phyloP scores from a whole-genome alignment of 2,329 filamentous ascomycete species.

The Colletotrichum phormii region DNA sequence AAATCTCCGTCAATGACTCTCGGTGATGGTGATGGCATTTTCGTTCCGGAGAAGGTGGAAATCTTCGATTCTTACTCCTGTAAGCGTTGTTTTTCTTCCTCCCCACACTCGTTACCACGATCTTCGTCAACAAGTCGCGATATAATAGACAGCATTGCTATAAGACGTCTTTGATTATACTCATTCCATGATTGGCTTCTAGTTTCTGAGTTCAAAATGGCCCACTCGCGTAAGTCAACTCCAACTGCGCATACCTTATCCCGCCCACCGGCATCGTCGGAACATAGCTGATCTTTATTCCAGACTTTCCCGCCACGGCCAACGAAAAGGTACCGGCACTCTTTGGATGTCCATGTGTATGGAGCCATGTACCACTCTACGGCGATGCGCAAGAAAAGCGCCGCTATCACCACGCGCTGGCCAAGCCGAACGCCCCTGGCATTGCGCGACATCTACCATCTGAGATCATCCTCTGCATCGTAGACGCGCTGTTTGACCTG shows the following conservation, averaged over 20 bases:
- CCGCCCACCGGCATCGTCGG: background rate
- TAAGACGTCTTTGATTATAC: background rate
- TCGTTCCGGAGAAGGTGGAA: background rate
- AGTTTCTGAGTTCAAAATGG: background rate
- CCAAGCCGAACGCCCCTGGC: constrained; percentile 10
- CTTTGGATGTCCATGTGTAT: constrained; percentile 32
- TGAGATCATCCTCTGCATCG: constrained; percentile 34
- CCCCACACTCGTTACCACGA: constrained; percentile 2
- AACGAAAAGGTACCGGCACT: constrained; percentile 25
- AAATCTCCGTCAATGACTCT: constrained; percentile 31
- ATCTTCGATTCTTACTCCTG: background rate
- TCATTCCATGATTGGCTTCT: background rate
- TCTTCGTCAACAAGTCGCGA: background rate
- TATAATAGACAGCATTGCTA: background rate
- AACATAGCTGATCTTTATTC: background rate
- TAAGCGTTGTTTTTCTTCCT: background rate
- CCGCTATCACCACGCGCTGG: constrained; percentile 11
- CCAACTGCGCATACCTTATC: background rate
- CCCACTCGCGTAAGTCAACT: constrained; percentile 8
- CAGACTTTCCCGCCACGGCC: constrained; percentile 7
- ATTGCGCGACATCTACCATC: constrained; percentile 22
- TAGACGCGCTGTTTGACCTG: constrained; percentile 31
- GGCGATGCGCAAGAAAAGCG: constrained; percentile 12
- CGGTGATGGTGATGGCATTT: background rate
- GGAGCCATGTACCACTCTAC: constrained; percentile 35